phyloP scores from a whole-genome alignment of 352 stramenopile species.

The Globisporangium cederbergense region DNA sequence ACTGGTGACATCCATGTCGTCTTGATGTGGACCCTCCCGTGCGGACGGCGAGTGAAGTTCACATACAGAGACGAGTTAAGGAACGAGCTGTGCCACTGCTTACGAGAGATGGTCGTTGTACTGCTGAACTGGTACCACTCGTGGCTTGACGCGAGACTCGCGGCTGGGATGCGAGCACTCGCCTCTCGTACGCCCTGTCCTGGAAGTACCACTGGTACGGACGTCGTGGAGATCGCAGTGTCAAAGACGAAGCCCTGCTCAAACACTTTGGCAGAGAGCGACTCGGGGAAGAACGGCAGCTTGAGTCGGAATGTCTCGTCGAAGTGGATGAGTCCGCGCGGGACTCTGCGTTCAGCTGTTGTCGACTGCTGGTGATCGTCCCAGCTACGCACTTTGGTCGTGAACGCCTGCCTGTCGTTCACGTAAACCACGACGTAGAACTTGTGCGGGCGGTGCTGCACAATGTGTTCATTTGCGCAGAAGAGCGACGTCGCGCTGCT shows the following conservation, averaged over 20 bases:
- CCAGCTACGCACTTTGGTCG: slow-evolving; percentile 25
- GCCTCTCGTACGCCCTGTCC: slow-evolving; percentile 21
- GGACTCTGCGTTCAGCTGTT: not conserved
- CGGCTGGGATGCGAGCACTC: slow-evolving; percentile 22
- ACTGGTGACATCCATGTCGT: slow-evolving; percentile 35
- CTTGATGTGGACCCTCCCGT: slow-evolving; percentile 46
- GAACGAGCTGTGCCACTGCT: slow-evolving; percentile 56
- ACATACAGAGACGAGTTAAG: slow-evolving; percentile 45
- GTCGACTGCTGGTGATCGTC: not conserved
- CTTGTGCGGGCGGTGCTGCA: not conserved
- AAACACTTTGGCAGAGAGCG: slow-evolving; percentile 44
- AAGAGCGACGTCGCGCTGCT: not conserved
- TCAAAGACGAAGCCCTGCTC: slow-evolving; percentile 37
- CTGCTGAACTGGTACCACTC: slow-evolving; percentile 83
- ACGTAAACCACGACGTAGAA: slow-evolving; percentile 40
- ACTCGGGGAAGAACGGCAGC: slow-evolving; percentile 46
- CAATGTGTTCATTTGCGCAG: not conserved
- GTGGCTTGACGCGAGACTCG: slow-evolving; percentile 42
- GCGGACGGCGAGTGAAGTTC: slow-evolving; percentile 33
- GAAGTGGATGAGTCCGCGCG: slow-evolving; percentile 39
- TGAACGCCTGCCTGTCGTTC: slow-evolving; percentile 39
- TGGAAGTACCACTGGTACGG: slow-evolving; percentile 50
- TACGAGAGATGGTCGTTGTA: slow-evolving; percentile 32
- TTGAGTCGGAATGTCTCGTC: slow-evolving; percentile 43
- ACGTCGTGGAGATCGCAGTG: slow-evolving; percentile 40